These are phyloP conservation scores for Macrophomina phaseolina DNA, from an alignment of 2,329 filamentous ascomycete species.

Conservation along the genomic window DNA sequence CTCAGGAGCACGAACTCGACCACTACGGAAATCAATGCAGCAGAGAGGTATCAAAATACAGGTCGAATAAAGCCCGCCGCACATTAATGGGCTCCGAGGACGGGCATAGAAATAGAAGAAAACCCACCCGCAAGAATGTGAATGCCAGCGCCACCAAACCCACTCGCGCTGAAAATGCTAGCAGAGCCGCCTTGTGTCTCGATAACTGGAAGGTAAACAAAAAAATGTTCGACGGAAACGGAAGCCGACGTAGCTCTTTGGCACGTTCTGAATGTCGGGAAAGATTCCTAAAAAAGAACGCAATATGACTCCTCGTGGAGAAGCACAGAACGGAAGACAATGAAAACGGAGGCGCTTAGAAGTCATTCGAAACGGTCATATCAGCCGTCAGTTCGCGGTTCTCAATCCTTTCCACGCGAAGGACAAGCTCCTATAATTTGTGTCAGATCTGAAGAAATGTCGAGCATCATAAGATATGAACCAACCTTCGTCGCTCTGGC, in stretches of 20 bases:
- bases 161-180: constrained; percentile 23
- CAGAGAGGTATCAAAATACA: constrained; percentile 21
- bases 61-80: constrained; percentile 12
- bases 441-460: neutral
- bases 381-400: constrained; percentile 40
- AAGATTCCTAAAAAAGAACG: neutral
- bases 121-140: constrained; percentile 4
- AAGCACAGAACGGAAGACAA: neutral
- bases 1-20: neutral
- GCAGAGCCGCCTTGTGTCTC: constrained; percentile 12
- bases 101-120: constrained; percentile 3
- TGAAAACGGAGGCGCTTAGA: constrained; percentile 18
- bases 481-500: constrained; percentile 76
- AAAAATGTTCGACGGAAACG: neutral
- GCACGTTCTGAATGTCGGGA: neutral
- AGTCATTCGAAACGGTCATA: constrained; percentile 27
- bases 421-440: constrained; percentile 44
- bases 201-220: neutral
- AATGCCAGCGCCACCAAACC: constrained; percentile 11
- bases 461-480: neutral
- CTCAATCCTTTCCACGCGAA: constrained; percentile 49
- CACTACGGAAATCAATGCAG: neutral
- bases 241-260: neutral
- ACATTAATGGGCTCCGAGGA: constrained; percentile 8
- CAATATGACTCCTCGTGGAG: neutral